A percentile compares a stretch with the other conserved stretches of the same genome.
phyloP scores from a whole-genome alignment of 2,329 filamentous ascomycete species.

The Penicillium sp. region DNA sequence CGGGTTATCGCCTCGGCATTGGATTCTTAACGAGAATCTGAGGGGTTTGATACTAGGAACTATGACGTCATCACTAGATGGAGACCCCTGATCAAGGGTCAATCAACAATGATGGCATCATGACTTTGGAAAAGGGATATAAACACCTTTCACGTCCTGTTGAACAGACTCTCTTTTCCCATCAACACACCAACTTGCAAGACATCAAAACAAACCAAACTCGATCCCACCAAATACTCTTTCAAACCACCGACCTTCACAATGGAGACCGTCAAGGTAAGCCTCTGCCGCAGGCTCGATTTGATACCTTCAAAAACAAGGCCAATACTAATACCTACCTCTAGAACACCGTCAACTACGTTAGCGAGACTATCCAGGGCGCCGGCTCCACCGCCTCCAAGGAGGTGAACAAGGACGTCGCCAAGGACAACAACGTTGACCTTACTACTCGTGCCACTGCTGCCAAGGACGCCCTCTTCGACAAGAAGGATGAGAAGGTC shows the following conservation, averaged over 20 bases:
- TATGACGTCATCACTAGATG: too few species aligned
- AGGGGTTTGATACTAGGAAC: too few species aligned
- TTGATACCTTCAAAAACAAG: not conserved
- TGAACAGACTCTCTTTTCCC: too few species aligned
- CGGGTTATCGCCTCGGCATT: too few species aligned
- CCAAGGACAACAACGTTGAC: constrained; percentile 9
- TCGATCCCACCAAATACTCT: too few species aligned
- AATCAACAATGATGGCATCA: too few species aligned
- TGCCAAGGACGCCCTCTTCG: constrained; percentile 9
- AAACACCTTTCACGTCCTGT: too few species aligned
- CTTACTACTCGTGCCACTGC: constrained; percentile 1
- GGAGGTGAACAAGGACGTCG: constrained; percentile 12
- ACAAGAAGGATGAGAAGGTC: constrained; percentile 9
- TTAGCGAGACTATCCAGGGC: constrained; percentile 5
- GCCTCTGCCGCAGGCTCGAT: not conserved
- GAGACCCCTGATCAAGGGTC: too few species aligned
- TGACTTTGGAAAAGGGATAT: too few species aligned
- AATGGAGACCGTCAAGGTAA: constrained; percentile 11
- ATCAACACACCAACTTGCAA: too few species aligned
- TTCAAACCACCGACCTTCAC: not conserved
- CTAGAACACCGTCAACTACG: constrained; percentile 10
- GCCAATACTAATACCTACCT: not conserved
- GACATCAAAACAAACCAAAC: too few species aligned
- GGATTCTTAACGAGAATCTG: too few species aligned
- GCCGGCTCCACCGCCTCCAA: constrained; percentile 5